Evolutionary conservation across 1,284 basidiomycete genomes (phyloP).

Genomic region (Marasmius fiardii): DNA sequence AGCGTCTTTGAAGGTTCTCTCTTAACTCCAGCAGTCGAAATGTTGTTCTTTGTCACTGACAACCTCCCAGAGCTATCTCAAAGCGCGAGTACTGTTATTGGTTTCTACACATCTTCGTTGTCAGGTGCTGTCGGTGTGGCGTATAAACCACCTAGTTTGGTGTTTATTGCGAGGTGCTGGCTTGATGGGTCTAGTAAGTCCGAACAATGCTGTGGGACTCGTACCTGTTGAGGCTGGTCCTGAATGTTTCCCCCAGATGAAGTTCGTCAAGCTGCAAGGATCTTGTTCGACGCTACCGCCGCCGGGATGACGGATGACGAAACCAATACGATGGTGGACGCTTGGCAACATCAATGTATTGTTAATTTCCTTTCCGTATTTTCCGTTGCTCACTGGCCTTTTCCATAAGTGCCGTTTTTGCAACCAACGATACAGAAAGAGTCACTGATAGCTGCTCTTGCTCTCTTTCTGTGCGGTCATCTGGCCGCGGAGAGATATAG

Average conservation of each 20-base stretch:
- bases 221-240: not conserved
- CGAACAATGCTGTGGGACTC: too few relatives aligned
- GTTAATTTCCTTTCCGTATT: not conserved
- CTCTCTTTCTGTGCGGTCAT: slow-evolving; percentile 79
- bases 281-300: slow-evolving; percentile 74
- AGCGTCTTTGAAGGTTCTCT: slow-evolving; percentile 65
- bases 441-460: slow-evolving; percentile 54
- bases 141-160: slow-evolving; percentile 68
- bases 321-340: slow-evolving; percentile 55
- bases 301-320: slow-evolving; percentile 66
- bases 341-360: slow-evolving; percentile 68
- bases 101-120: slow-evolving; percentile 75
- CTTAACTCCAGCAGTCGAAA: not conserved
- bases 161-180: slow-evolving; percentile 73
- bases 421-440: slow-evolving; percentile 55
- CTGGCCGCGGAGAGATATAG: slow-evolving; percentile 82
- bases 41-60: slow-evolving; percentile 8
- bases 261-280: slow-evolving; percentile 68
- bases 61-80: slow-evolving; percentile 54
- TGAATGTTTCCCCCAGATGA: slow-evolving; percentile 46
- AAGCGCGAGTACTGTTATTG: slow-evolving; percentile 64
- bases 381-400: slow-evolving; percentile 3
- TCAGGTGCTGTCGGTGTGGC: slow-evolving; percentile 50
- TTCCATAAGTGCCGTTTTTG: slow-evolving; percentile 62
- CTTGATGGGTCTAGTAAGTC: slow-evolving; percentile 66